A percentile compares a stretch with the other conserved stretches of the same genome.
Evolutionary conservation across 2,329 filamentous ascomycete species (phyloP).

Genomic region (Ophiostoma himal-ulmi): DNA sequence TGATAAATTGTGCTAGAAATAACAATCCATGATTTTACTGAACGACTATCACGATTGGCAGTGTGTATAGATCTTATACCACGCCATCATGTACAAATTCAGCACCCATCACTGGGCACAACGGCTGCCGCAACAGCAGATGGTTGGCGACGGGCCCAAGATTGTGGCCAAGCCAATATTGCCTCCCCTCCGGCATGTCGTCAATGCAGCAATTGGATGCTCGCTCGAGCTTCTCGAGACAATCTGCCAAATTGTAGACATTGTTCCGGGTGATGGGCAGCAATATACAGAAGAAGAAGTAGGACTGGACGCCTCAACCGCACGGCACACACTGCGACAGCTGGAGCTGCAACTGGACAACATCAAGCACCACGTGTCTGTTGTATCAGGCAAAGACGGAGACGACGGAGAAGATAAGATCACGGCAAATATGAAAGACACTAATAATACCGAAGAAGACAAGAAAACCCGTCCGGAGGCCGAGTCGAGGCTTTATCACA

Average conservation of each 20-base stretch:
- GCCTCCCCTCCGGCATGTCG: conserved; percentile 24
- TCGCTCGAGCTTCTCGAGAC: conserved; percentile 26
- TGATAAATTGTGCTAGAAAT: background rate
- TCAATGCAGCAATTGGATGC: conserved; percentile 23
- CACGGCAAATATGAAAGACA: too few relatives aligned
- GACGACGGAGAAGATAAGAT: too few relatives aligned
- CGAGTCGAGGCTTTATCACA: background rate
- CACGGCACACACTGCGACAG: conserved; percentile 15
- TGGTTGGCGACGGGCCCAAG: conserved; percentile 18
- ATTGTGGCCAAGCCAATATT: conserved; percentile 25
- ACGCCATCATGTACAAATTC: conserved; percentile 27
- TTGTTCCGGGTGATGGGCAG: conserved; percentile 14
- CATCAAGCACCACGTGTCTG: conserved; percentile 20
- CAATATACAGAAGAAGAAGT: background rate
- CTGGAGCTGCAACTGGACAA: conserved; percentile 23
- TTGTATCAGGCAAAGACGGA: conserved; percentile 9
- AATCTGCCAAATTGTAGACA: conserved; percentile 24
- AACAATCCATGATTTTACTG: background rate
- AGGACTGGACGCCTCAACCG: background rate
- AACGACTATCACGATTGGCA: background rate
- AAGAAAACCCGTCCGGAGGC: background rate
- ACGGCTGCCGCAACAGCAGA: conserved; percentile 16
- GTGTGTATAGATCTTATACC: conserved; percentile 4
- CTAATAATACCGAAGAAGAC: background rate
- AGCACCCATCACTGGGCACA: conserved; percentile 26